Conservation (phyloP, 495 filamentous ascomycete genomes). For the Geoglossum glabrum region DNA sequence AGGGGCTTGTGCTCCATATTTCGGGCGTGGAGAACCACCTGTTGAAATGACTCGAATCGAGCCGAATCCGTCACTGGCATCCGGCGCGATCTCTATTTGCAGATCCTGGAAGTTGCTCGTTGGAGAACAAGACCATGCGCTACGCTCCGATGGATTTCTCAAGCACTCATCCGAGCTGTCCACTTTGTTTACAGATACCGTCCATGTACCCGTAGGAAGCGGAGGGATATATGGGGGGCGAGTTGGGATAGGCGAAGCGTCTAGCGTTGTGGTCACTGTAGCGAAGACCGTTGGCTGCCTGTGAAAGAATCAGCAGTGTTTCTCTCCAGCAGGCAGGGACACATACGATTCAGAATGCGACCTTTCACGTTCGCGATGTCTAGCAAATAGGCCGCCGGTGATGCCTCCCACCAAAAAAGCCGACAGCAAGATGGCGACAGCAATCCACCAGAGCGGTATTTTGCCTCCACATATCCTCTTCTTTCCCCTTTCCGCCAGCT, state of each 20-base stretch:
- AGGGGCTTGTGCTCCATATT: conserved; percentile 59
- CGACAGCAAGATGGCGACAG: conserved; percentile 29
- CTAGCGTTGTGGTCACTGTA: conserved; percentile 36
- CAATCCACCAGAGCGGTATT: conserved; percentile 42
- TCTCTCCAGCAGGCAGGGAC: not conserved
- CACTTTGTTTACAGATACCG: conserved; percentile 33
- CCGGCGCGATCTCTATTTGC: not conserved
- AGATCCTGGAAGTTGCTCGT: not conserved
- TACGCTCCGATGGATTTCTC: conserved; percentile 30
- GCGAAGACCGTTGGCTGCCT: conserved; percentile 19
- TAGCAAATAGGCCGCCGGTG: not conserved
- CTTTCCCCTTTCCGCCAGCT: conserved; percentile 35
- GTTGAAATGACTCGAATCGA: not conserved
- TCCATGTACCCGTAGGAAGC: conserved; percentile 43
- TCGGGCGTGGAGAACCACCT: not conserved
- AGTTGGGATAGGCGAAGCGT: conserved; percentile 38
- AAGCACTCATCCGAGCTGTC: conserved; percentile 49
- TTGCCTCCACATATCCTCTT: conserved; percentile 38
- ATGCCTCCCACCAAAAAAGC: conserved; percentile 30
- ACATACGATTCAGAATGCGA: conserved; percentile 19
- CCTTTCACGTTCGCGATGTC: not conserved
- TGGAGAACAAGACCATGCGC: conserved; percentile 49
- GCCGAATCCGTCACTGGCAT: not conserved
- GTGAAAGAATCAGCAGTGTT: conserved; percentile 10
- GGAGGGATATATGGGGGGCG: conserved; percentile 35